Evolutionary conservation across 192 early-diverging fungal genomes (phyloP).

Genomic region (Podila epicladia): DNA sequence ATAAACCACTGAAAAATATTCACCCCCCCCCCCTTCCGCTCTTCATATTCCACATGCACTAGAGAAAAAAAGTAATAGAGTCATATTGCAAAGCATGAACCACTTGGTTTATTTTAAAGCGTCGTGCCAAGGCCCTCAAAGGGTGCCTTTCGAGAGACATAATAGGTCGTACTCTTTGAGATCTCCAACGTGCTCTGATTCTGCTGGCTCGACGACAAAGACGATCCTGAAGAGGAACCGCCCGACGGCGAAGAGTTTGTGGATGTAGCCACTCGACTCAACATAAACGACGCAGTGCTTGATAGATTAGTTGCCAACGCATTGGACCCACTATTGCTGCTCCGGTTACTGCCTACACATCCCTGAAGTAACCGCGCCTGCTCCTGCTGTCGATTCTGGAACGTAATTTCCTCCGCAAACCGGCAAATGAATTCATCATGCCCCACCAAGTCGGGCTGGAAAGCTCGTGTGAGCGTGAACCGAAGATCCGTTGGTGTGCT

Average conservation of each 20-base stretch:
- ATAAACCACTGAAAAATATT: too few species aligned
- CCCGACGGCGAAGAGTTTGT: neutral
- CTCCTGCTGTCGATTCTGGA: slow-evolving; percentile 22
- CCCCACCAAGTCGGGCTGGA: slow-evolving; percentile 33
- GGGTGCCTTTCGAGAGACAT: slow-evolving; percentile 24
- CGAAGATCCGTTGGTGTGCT: slow-evolving; percentile 15
- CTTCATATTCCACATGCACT: too few species aligned
- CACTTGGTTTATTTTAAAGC: neutral
- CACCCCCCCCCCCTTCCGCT: too few species aligned
- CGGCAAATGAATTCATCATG: slow-evolving; percentile 51
- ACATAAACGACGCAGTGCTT: neutral
- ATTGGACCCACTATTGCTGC: neutral
- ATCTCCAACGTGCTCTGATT: slow-evolving; percentile 42
- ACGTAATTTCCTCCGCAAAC: slow-evolving; percentile 39
- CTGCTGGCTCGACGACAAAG: slow-evolving; percentile 10
- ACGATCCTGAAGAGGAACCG: neutral
- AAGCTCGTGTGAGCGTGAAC: slow-evolving; percentile 33
- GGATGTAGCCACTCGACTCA: neutral
- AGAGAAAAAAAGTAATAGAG: too few species aligned
- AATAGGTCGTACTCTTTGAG: slow-evolving; percentile 28
- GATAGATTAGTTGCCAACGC: neutral
- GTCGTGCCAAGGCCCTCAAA: slow-evolving; percentile 5
- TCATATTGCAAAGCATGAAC: too few species aligned
- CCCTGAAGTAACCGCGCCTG: neutral
- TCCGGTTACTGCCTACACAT: neutral